A percentile compares a stretch with the other conserved stretches of the same genome.
Conservation (phyloP, 345 rosid genomes). For the Eucalyptus decipiens region DNA sequence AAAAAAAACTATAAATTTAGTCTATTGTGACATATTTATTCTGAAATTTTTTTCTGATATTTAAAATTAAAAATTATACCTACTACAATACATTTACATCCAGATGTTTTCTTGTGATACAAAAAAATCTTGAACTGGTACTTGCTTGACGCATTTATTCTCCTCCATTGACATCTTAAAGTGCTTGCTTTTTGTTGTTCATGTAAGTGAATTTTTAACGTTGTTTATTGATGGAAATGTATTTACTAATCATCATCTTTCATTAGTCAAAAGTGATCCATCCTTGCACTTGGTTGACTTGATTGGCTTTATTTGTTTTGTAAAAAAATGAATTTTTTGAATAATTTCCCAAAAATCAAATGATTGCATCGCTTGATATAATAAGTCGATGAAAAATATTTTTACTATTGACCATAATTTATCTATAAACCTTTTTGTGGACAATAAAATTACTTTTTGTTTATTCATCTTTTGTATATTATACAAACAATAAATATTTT, state of each 20-base stretch:
- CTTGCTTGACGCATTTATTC: no score
- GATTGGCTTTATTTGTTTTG: not conserved
- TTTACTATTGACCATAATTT: fast-evolving
- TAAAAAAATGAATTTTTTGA: not conserved
- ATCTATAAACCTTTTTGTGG: not conserved
- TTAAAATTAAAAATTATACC: no score
- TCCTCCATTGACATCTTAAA: no score
- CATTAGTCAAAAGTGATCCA: not conserved
- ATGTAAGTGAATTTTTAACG: no score
- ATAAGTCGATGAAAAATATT: not conserved
- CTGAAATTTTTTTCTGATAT: fast-evolving
- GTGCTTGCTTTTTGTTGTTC: not conserved
- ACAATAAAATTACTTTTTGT: no score
- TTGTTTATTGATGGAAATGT: no score
- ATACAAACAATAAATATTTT: no score
- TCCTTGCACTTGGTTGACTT: not conserved
- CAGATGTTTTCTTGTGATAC: not conserved
- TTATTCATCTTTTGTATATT: no score
- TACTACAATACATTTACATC: fast-evolving
- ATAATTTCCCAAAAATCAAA: not conserved
- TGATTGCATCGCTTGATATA: no score
- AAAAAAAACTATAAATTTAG: no score
- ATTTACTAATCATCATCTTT: not conserved
- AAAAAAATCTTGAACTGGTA: no score
- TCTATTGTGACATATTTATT: no score